phyloP scores from a whole-genome alignment of 2,329 filamentous ascomycete genomes.

The Penicillium sp. region DNA sequence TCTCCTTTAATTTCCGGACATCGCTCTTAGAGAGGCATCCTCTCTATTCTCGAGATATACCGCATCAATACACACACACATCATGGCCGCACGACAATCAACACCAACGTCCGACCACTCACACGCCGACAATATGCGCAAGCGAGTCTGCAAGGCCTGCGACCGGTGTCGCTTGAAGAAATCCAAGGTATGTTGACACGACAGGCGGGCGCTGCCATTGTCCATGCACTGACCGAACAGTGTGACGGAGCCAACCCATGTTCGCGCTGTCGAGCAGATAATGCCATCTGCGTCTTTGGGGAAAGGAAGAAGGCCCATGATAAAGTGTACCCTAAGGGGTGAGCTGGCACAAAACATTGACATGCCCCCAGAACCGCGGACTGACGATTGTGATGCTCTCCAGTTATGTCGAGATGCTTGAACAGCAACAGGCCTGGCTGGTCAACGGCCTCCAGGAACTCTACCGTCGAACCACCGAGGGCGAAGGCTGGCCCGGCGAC shows the following conservation, averaged over 20 bases:
- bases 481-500: conserved; percentile 56
- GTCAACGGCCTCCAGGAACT: conserved; percentile 61
- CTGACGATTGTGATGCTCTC: conserved; percentile 8
- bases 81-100: conserved; percentile 42
- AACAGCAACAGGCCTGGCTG: conserved; percentile 62
- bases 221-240: conserved; percentile 33
- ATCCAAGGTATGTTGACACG: conserved; percentile 55
- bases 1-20: neutral
- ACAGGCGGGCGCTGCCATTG: conserved; percentile 11
- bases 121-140: conserved; percentile 51
- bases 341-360: too few relatives aligned
- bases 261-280: conserved; percentile 61
- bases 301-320: conserved; percentile 65
- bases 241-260: conserved; percentile 63
- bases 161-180: conserved; percentile 65
- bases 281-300: conserved; percentile 63
- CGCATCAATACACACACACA: conserved; percentile 8
- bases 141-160: conserved; percentile 65
- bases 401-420: conserved; percentile 65
- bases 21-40: conserved; percentile 1
- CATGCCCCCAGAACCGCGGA: conserved; percentile 1
- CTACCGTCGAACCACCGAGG: conserved; percentile 53
- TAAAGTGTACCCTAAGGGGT: conserved; percentile 68
- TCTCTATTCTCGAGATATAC: conserved; percentile 1
- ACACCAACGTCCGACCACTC: conserved; percentile 41